Conservation (phyloP, 495 filamentous ascomycete species). For the Hyaloscypha hepaticicola region DNA sequence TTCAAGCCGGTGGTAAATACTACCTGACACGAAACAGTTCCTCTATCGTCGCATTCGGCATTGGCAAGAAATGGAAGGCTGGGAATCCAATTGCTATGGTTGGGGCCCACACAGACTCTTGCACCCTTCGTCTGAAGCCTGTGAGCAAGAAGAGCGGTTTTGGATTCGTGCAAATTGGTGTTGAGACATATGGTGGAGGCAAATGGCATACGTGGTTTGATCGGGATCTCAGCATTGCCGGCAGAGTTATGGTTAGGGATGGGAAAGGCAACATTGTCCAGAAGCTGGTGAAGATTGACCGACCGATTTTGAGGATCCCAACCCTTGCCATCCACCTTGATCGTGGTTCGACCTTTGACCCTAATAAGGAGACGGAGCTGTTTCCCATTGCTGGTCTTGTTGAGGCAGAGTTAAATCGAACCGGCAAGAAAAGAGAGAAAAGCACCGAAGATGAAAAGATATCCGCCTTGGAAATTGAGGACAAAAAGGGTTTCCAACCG, state of each 20-base stretch:
- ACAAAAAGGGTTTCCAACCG: conserved; percentile 59
- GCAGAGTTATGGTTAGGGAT: conserved; percentile 78
- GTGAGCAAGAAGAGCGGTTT: conserved; percentile 79
- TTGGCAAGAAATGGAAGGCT: conserved; percentile 89
- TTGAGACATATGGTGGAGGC: conserved; percentile 95
- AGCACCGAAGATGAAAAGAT: conserved; percentile 35
- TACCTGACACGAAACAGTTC: conserved; percentile 94
- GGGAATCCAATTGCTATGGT: conserved; percentile 95
- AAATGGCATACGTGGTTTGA: conserved; percentile 90
- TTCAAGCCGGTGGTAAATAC: conserved; percentile 90
- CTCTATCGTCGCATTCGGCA: conserved; percentile 90
- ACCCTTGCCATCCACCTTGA: conserved; percentile 93
- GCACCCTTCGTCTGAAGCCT: conserved; percentile 86
- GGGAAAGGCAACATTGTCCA: conserved; percentile 73
- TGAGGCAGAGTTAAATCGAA: conserved; percentile 81
- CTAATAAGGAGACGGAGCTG: conserved; percentile 95
- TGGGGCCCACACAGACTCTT: conserved; percentile 95
- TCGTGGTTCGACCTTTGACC: conserved; percentile 76
- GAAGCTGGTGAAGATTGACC: conserved; percentile 86
- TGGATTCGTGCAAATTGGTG: conserved; percentile 93
- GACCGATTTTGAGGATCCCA: conserved; percentile 87
- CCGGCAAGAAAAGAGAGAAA: conserved; percentile 40
- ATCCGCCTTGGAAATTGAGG: conserved; percentile 33
- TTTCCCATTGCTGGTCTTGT: conserved; percentile 90
- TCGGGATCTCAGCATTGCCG: conserved; percentile 87